Evolutionary conservation across 2,329 filamentous ascomycete genomes (phyloP).

Genomic region (Trichophyton verrucosum): DNA sequence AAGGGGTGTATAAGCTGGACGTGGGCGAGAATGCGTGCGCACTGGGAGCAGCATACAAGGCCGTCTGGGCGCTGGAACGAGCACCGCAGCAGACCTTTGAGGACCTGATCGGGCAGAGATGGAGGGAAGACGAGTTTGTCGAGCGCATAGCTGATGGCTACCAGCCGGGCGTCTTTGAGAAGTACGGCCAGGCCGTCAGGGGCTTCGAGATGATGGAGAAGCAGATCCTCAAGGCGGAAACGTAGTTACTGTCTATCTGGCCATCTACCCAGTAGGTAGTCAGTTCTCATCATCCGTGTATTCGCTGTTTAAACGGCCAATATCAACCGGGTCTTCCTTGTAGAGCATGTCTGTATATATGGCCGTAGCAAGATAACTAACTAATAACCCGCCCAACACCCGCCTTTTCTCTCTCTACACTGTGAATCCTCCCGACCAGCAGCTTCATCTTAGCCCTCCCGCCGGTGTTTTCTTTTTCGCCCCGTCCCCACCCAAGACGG

Average conservation of each 20-base stretch:
- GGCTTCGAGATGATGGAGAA: slow-evolving; percentile 68
- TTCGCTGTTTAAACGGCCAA: too few relatives aligned
- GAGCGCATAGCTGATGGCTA: slow-evolving; percentile 76
- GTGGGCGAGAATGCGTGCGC: slow-evolving; percentile 94
- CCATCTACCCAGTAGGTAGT: too few relatives aligned
- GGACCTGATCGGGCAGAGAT: slow-evolving; percentile 67
- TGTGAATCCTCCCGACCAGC: too few relatives aligned
- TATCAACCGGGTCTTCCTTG: too few relatives aligned
- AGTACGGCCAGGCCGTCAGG: slow-evolving; percentile 62
- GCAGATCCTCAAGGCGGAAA: slow-evolving; percentile 42
- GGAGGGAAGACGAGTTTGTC: slow-evolving; percentile 74
- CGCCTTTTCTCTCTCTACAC: too few relatives aligned
- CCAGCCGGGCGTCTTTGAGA: slow-evolving; percentile 57
- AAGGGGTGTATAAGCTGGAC: slow-evolving; percentile 87
- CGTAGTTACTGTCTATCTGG: too few relatives aligned
- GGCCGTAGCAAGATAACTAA: too few relatives aligned
- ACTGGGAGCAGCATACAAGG: slow-evolving; percentile 87
- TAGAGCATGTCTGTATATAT: too few relatives aligned
- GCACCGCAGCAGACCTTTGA: slow-evolving; percentile 64
- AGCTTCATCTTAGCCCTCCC: not conserved
- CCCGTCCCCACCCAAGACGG: not conserved
- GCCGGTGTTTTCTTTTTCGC: not conserved
- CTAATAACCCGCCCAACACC: too few relatives aligned
- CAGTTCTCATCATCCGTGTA: too few relatives aligned
- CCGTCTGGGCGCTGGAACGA: slow-evolving; percentile 78